Evolutionary conservation across 805 yeast genomes (phyloP), one percentile per base, ranked within the genome.

Genomic region (Candida sakaeoensis): DNA sequence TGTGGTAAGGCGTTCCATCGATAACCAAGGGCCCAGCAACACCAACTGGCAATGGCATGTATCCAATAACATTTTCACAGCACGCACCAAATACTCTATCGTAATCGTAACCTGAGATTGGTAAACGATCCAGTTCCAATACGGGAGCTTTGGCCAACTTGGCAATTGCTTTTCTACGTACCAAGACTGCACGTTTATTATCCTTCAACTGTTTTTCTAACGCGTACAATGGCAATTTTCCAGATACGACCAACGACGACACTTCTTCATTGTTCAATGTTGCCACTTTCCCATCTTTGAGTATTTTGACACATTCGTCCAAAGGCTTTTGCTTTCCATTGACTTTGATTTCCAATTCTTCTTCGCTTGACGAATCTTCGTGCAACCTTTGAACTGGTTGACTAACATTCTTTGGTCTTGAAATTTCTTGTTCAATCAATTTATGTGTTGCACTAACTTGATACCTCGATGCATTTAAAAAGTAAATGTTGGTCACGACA

Each of bases 81-180:
- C 99, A 93, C 8, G 99, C 97, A 46, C 99, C 99, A 56, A 90
- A 83, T 5, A 93, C 99, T 50, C 98, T 82, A 58, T 89, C 95
- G 60, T 89, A 93, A 60, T 93, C 96, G 58, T 91, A 93, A 55
- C 79, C 67, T 47, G 72, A 68, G 63, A 79, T 89, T 13, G 99
- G 99, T 47, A 93, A 71, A 47, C 79, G 76, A 24, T 76, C 69
- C 2, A 83, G 65, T 49, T 80, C 82, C 40, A 93, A 71, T 13
- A 86, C 80, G 40, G 95, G 89, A 14, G 95, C 88, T 51, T 80
- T 75, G 5, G 96, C 87, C 39, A 87, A 63, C 37, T 79, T 75
- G 14, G 97, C 86, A 53, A 93, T 84, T n/a, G 95, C 90, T 41
- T 79, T 80, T 66, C 99, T 85, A 66, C 99, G 90, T 40, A 93